Evolutionary conservation across 1,139 yeast genomes (phyloP).

Genomic region (Ogataea hybrid): DNA sequence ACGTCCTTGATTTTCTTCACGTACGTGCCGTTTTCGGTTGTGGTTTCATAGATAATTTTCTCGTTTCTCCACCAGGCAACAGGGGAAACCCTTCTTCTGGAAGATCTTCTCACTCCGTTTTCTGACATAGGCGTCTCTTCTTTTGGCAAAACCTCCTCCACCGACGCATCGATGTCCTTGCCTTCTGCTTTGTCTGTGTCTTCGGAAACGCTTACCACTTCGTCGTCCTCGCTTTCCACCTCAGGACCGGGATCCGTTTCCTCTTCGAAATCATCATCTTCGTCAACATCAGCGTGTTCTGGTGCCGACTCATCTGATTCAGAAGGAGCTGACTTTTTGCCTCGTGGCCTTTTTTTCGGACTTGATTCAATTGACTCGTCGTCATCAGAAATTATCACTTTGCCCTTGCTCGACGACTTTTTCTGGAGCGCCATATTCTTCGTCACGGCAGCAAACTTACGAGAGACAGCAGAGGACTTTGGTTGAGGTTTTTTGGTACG

Average conservation of each 20-base stretch:
- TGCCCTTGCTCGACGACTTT: conserved; percentile 14
- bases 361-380: background rate
- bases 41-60: conserved; percentile 58
- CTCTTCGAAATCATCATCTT: conserved; percentile 5
- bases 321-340: background rate
- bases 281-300: conserved; percentile 5
- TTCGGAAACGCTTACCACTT: conserved; percentile 9
- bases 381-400: background rate
- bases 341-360: background rate
- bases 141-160: conserved; percentile 4
- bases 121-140: conserved; percentile 19
- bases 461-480: background rate
- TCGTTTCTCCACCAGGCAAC: conserved; percentile 88
- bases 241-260: conserved; percentile 2
- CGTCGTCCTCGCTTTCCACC: too few species aligned
- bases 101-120: conserved; percentile 45
- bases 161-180: background rate
- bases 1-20: conserved; percentile 62
- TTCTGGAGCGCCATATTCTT: conserved; percentile 44
- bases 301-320: conserved; percentile 1
- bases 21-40: conserved; percentile 45
- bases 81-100: conserved; percentile 67
- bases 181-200: conserved; percentile 16
- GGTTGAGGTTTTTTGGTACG: background rate
- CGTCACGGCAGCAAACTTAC: conserved; percentile 33